A percentile compares a stretch with the other conserved stretches of the same genome.
Conservation (phyloP, 495 filamentous ascomycete species). For the Aspergillus homomorphus region DNA sequence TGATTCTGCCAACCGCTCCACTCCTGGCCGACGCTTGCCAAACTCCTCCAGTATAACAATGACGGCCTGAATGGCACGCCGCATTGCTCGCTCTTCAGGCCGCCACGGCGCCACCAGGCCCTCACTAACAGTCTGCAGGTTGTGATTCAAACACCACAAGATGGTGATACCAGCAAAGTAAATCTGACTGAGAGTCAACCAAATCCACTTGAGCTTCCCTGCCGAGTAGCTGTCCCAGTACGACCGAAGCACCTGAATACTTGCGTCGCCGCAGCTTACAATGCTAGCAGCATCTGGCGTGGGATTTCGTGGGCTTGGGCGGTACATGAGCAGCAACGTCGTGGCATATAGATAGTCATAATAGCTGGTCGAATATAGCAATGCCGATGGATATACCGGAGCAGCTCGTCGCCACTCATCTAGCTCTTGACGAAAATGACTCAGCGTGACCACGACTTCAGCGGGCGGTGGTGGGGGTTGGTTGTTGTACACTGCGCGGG, state of each 20-base stretch:
- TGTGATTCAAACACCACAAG: conserved; percentile 47
- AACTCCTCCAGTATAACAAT: conserved; percentile 50
- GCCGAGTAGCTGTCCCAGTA: conserved; percentile 50
- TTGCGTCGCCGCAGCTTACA: conserved; percentile 48
- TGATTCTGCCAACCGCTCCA: conserved; percentile 44
- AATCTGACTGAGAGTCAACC: conserved; percentile 51
- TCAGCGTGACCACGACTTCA: conserved; percentile 34
- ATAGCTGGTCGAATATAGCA: conserved; percentile 48
- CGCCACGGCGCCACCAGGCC: conserved; percentile 38
- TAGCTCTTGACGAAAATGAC: conserved; percentile 46
- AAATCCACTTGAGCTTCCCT: conserved; percentile 54
- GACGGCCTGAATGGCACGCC: conserved; percentile 43
- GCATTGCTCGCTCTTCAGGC: conserved; percentile 47
- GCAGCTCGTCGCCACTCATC: conserved; percentile 45
- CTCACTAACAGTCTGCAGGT: conserved; percentile 44
- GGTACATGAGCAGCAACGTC: conserved; percentile 50
- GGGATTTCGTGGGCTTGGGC: conserved; percentile 47
- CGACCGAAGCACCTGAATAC: conserved; percentile 47
- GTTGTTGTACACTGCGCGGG: conserved; percentile 42
- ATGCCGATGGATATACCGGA: conserved; percentile 39
- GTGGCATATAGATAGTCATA: conserved; percentile 53
- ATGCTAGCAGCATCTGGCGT: conserved; percentile 43
- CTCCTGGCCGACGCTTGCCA: conserved; percentile 46
- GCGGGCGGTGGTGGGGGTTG: conserved; percentile 33
- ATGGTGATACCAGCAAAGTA: conserved; percentile 52